Percentiles rank a stretch among this genome's conserved stretches.
phyloP scores from a whole-genome alignment of 257 asterid species.

The Gentiana straminea region DNA sequence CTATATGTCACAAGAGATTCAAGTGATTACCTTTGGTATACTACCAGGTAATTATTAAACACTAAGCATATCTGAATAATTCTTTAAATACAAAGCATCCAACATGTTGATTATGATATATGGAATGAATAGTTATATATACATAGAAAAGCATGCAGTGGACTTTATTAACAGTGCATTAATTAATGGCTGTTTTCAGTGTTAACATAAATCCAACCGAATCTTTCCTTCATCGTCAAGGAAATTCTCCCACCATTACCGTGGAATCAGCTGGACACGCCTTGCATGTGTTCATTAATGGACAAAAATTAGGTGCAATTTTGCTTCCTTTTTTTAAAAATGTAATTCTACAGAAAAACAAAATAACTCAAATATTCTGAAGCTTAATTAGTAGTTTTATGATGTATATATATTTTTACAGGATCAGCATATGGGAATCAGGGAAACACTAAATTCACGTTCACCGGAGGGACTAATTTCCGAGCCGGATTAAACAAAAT shows the following conservation, averaged over 20 bases:
- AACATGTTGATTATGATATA: too few species aligned
- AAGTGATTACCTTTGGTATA: constrained; percentile 94
- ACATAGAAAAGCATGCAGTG: neutral
- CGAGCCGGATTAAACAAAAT: constrained; percentile 73
- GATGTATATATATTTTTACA: constrained; percentile 14
- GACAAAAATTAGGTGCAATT: constrained; percentile 40
- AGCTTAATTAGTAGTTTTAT: neutral
- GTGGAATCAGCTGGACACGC: constrained; percentile 77
- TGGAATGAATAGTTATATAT: too few species aligned
- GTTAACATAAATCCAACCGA: constrained; percentile 50
- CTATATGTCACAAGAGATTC: constrained; percentile 80
- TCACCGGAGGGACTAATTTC: constrained; percentile 39
- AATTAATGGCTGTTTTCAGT: constrained; percentile 29
- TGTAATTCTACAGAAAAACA: neutral
- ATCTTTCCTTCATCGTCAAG: constrained; percentile 52
- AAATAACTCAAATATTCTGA: neutral
- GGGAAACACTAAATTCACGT: constrained; percentile 36
- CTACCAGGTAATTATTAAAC: constrained; percentile 47
- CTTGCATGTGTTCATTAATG: constrained; percentile 74
- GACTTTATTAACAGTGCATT: neutral
- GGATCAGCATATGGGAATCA: constrained; percentile 77
- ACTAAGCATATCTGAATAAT: neutral
- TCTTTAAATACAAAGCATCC: too few species aligned
- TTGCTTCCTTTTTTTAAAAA: neutral
- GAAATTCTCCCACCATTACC: constrained; percentile 39